Base-by-base conservation (phyloP, 2,329 filamentous ascomycete species). In the Bipolaris sorokiniana region DNA sequence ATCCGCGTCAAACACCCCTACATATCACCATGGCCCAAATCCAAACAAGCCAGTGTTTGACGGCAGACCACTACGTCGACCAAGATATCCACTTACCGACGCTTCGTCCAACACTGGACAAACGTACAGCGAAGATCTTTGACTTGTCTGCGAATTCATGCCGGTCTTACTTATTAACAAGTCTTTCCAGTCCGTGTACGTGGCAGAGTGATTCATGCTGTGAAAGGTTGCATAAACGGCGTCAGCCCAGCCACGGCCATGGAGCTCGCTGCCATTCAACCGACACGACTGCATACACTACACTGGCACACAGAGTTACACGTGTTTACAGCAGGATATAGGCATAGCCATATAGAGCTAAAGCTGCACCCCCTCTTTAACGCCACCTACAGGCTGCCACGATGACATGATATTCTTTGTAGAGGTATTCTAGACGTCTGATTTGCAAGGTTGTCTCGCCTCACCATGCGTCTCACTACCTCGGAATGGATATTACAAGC, bases 61-160 rank as follows among this genome's bases (percentile, higher is more conserved):
- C 6, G 18, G 23, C 54, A 45, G 44, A 15, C 49, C 31, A 38
- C 44, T 33, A 28, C 18, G 31, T 37, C 54, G 54, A 31, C 7
- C 16, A 33, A 13, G 6, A 16, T 16, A 23, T 18, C 37, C 37
- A 44, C 44, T 22, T 53, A 36, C 49, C 44, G 49, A 48, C 23
- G 49, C 31, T 54, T 26, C 11, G n/a, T 38, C 22, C 20, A 48
- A 33, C 11, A 48, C 9, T 15, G 9, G 34, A 28, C 20, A 28
- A 4, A 15, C n/a, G 7, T 15, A 23, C 45, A 11, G 13, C 31
- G 13, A 7, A 33, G 13, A 48, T 37, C 18, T 54, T 38, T 20
- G 28, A 28, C n/a, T 54, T 28, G 31, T 28, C 16, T 23, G 52
- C 38, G 46, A 45, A 18, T 50, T 20, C 5, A 54, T 26, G 20